A percentile compares a stretch with the other conserved stretches of the same genome.
Evolutionary conservation across 2,329 filamentous ascomycete genomes (phyloP).

Genomic region (Raffaelea arxii): DNA sequence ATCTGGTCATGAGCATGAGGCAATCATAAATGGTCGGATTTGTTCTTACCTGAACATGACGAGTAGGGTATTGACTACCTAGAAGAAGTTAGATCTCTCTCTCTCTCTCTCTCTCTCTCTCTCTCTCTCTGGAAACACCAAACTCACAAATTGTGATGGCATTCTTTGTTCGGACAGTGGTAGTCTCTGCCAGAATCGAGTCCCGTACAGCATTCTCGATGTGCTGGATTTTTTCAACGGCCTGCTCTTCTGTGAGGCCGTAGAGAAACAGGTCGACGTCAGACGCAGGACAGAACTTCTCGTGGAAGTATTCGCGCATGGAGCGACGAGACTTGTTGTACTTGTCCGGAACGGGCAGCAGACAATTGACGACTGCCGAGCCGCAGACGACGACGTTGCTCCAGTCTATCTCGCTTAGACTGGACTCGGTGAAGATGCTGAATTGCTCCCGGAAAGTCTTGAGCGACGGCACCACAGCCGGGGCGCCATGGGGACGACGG

Average conservation of each 20-base stretch:
- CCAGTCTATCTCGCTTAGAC: conserved; percentile 69
- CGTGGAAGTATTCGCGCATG: conserved; percentile 67
- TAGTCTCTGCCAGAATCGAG: conserved; percentile 72
- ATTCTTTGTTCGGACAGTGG: conserved; percentile 76
- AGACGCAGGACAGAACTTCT: conserved; percentile 70
- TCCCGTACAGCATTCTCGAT: conserved; percentile 70
- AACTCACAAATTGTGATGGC: conserved; percentile 63
- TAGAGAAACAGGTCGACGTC: conserved; percentile 85
- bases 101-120: no score
- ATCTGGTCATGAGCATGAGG: conserved; percentile 39
- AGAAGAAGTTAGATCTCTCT: no score
- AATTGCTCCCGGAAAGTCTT: conserved; percentile 62
- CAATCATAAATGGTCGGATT: conserved; percentile 7
- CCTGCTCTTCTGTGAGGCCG: conserved; percentile 65
- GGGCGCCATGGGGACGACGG: conserved; percentile 51
- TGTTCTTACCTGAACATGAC: conserved; percentile 55
- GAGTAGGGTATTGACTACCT: conserved; percentile 71
- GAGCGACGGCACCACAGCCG: conserved; percentile 57
- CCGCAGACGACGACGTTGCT: conserved; percentile 73
- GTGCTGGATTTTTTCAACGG: conserved; percentile 72
- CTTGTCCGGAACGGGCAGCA: conserved; percentile 59
- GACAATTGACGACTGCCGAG: conserved; percentile 68
- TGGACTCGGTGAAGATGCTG: conserved; percentile 70
- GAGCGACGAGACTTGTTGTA: conserved; percentile 53
- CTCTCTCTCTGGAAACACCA: conserved; percentile 7